A percentile compares a stretch with the other conserved stretches of the same genome.
phyloP scores from a whole-genome alignment of 768 basidiomycete species.

The Calocybe cyanea region DNA sequence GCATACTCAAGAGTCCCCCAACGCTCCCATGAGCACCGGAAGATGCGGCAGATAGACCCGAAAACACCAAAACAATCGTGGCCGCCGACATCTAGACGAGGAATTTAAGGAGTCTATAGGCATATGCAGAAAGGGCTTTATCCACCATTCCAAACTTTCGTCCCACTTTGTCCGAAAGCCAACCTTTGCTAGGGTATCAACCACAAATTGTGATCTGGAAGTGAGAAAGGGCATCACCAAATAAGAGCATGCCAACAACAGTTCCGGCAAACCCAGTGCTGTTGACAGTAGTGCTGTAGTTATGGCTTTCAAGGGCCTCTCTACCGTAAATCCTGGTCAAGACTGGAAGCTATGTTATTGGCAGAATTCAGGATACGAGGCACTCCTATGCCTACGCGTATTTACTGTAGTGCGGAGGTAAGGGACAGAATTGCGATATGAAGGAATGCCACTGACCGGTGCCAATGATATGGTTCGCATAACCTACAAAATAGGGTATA shows the following conservation, averaged over 20 bases:
- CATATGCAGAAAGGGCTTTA: not conserved
- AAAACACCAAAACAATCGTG: constrained; percentile 81
- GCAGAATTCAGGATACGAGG: not conserved
- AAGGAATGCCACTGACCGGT: constrained; percentile 43
- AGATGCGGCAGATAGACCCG: constrained; percentile 77
- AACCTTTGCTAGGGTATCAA: not conserved
- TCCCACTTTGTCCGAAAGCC: constrained; percentile 10
- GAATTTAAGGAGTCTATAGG: constrained; percentile 1
- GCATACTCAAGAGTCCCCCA: constrained; percentile 71
- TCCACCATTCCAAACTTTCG: constrained; percentile 14
- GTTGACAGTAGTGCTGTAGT: constrained; percentile 11
- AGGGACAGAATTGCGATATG: no score
- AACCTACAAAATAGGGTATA: constrained; percentile 40
- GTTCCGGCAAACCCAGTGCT: constrained; percentile 12
- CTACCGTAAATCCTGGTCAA: constrained; percentile 11
- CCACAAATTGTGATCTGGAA: not conserved
- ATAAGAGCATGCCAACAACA: constrained; percentile 11
- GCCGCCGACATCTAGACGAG: constrained; percentile 67
- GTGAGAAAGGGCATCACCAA: constrained; percentile 1
- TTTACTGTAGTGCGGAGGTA: no score
- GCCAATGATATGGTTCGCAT: constrained; percentile 78
- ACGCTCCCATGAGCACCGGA: constrained; percentile 71
- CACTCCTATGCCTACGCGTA: no score
- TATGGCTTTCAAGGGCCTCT: constrained; percentile 3
- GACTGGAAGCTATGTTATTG: not conserved